Evolutionary conservation across 768 basidiomycete species (phyloP).

Genomic region (Ramaria sp.): DNA sequence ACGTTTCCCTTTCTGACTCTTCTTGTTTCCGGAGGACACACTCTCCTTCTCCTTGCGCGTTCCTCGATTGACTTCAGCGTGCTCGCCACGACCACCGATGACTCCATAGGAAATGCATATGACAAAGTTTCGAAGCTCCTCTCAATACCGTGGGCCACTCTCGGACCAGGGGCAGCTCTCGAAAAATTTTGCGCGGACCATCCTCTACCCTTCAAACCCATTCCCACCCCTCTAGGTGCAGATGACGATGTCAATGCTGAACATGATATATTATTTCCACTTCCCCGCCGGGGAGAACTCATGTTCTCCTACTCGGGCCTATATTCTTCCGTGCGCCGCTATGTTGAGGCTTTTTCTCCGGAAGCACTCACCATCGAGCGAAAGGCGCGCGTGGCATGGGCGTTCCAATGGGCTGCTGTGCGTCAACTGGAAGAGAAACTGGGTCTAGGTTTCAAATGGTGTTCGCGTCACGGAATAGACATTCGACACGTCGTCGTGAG

Average conservation of each 20-base stretch:
- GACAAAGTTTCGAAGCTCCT: constrained; percentile 77
- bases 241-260: constrained; percentile 10
- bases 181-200: constrained; percentile 53
- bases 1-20: constrained; percentile 81
- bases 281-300: constrained; percentile 41
- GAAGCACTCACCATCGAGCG: constrained; percentile 4
- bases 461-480: constrained; percentile 28
- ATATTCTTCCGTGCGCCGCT: constrained; percentile 59
- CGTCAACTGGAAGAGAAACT: constrained; percentile 72
- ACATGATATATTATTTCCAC: constrained; percentile 27
- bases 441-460: constrained; percentile 37
- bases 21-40: constrained; percentile 91
- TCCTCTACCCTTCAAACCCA: background rate
- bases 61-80: constrained; percentile 50
- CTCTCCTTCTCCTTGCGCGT: constrained; percentile 68
- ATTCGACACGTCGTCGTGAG: constrained; percentile 66
- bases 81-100: constrained; percentile 65
- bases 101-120: constrained; percentile 67
- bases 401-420: constrained; percentile 65
- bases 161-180: constrained; percentile 72
- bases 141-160: constrained; percentile 42
- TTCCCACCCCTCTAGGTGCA: background rate
- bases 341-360: constrained; percentile 33
- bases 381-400: constrained; percentile 42
- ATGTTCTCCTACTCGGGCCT: constrained; percentile 74